Evolutionary conservation across 2,329 filamentous ascomycete genomes (phyloP).

Genomic region (Fusarium lyarnte): DNA sequence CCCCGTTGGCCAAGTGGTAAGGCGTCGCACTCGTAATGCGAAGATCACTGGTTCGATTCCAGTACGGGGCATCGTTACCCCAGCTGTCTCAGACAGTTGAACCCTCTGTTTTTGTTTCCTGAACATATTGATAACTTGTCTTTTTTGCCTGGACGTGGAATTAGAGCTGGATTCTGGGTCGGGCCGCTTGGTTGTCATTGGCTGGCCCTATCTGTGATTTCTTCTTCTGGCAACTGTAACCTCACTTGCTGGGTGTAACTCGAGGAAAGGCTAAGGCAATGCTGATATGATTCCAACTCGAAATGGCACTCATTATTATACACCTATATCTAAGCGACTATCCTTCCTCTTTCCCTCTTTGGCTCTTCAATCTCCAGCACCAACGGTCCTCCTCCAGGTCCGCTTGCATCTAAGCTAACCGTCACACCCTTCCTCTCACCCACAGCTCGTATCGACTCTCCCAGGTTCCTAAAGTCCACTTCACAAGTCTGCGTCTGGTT

Average conservation of each 20-base stretch:
- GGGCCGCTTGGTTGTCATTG: background rate
- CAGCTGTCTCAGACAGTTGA: conserved; percentile 8
- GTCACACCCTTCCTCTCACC: conserved; percentile 77
- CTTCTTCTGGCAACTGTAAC: background rate
- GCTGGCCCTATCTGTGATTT: background rate
- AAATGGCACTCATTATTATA: conserved; percentile 1
- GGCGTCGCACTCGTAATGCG: conserved; percentile 42
- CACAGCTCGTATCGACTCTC: conserved; percentile 79
- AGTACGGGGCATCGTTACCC: conserved; percentile 18
- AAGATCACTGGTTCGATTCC: conserved; percentile 38
- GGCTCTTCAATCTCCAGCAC: conserved; percentile 68
- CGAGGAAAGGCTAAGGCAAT: background rate
- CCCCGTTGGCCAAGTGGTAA: conserved; percentile 41
- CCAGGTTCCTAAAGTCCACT: conserved; percentile 81
- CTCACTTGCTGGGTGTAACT: background rate
- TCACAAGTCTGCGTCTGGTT: conserved; percentile 65
- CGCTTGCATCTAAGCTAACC: conserved; percentile 75
- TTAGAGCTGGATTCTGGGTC: background rate
- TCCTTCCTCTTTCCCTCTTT: conserved; percentile 45
- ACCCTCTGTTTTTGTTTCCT: background rate
- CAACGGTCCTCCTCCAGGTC: conserved; percentile 71
- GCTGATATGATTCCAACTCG: background rate
- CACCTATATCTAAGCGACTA: conserved; percentile 47
- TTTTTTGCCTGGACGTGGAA: background rate
- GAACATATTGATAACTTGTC: too few relatives aligned